phyloP scores from a whole-genome alignment of 345 rosid genomes.

The Turritis glabra region DNA sequence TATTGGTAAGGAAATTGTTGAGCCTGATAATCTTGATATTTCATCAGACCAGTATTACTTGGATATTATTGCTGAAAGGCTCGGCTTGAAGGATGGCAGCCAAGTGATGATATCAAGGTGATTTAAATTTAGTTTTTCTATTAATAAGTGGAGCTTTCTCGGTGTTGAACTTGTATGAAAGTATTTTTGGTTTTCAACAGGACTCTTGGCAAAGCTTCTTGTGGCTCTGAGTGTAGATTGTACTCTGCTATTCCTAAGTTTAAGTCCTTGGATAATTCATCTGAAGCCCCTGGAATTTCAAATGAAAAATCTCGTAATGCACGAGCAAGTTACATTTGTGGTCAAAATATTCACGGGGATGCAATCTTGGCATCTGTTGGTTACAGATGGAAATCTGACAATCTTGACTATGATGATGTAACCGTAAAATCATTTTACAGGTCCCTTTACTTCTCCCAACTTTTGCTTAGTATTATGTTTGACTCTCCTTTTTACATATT shows the following conservation, averaged over 20 bases:
- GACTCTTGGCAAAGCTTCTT: constrained; percentile 77
- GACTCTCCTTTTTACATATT: neutral
- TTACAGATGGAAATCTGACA: constrained; percentile 69
- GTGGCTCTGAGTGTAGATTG: constrained; percentile 84
- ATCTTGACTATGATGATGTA: constrained; percentile 66
- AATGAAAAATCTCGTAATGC: constrained; percentile 55
- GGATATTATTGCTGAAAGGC: constrained; percentile 68
- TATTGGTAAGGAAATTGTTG: constrained; percentile 47
- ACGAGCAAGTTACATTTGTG: constrained; percentile 75
- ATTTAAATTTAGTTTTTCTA: constrained; percentile 16
- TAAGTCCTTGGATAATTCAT: constrained; percentile 40
- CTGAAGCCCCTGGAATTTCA: constrained; percentile 29
- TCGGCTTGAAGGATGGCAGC: constrained; percentile 61
- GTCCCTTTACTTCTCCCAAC: constrained; percentile 40
- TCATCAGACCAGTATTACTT: constrained; percentile 58
- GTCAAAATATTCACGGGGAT: constrained; percentile 72
- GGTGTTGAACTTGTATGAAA: constrained; percentile 17
- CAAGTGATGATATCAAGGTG: constrained; percentile 80
- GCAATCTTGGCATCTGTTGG: constrained; percentile 92
- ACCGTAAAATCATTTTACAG: constrained; percentile 73
- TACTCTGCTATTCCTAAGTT: constrained; percentile 62
- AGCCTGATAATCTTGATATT: constrained; percentile 47
- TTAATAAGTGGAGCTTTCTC: constrained; percentile 10
- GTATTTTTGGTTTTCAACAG: constrained; percentile 47
- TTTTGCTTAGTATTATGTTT: neutral